Evolutionary conservation across 495 filamentous ascomycete species (phyloP).

Genomic region (Aspergillus avenaceus): DNA sequence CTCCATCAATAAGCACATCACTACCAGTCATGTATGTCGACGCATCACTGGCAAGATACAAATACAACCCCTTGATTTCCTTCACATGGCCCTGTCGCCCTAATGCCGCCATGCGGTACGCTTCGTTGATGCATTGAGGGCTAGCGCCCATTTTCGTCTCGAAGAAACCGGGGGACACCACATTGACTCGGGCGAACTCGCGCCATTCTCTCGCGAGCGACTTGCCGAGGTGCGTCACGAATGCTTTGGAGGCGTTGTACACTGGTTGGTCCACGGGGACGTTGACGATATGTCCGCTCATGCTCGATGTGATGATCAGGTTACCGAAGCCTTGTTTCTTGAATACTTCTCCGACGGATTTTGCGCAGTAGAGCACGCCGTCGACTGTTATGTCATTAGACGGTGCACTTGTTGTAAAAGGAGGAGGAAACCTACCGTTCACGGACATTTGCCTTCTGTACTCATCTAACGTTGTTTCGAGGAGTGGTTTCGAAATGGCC

Average conservation of each 20-base stretch:
- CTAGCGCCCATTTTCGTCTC: conserved; percentile 60
- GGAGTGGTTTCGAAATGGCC: conserved; percentile 46
- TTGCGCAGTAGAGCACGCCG: conserved; percentile 32
- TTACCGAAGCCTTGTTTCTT: conserved; percentile 22
- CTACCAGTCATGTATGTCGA: conserved; percentile 72
- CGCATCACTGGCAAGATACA: conserved; percentile 63
- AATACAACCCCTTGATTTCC: conserved; percentile 70
- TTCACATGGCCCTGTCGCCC: conserved; percentile 58
- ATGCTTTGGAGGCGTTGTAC: conserved; percentile 33
- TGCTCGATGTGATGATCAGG: conserved; percentile 21
- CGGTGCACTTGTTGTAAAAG: too few species aligned
- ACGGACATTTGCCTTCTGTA: conserved; percentile 42
- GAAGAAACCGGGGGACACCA: conserved; percentile 65
- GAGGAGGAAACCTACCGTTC: conserved; percentile 34
- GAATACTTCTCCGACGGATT: conserved; percentile 28
- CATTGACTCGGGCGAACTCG: conserved; percentile 64
- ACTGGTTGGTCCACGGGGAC: conserved; percentile 17
- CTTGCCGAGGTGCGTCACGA: conserved; percentile 34
- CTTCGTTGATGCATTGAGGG: conserved; percentile 53
- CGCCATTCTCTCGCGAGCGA: conserved; percentile 64
- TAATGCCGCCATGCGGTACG: conserved; percentile 66
- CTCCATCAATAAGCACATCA: conserved; percentile 67
- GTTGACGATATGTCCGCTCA: conserved; percentile 23
- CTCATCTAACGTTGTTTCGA: conserved; percentile 44
- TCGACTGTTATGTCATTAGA: conserved; percentile 31